phyloP scores from a whole-genome alignment of 768 basidiomycete species.

The Russula sp. region DNA sequence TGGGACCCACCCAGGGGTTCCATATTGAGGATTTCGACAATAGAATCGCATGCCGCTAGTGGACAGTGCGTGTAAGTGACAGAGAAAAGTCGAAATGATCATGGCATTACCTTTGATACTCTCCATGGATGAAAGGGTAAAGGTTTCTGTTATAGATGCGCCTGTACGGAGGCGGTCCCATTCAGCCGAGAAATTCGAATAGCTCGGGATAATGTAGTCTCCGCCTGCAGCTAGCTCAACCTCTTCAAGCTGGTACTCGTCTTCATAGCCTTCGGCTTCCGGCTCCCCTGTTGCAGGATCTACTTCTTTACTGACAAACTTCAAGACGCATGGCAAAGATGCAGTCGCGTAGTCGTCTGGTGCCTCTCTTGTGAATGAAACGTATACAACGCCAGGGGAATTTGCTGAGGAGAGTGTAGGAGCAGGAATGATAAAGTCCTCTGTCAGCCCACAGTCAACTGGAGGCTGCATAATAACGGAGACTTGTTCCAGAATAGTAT shows the following conservation, averaged over 20 bases:
- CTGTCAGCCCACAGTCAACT: constrained; percentile 70
- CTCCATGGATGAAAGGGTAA: constrained; percentile 87
- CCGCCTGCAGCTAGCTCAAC: constrained; percentile 83
- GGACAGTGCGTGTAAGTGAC: constrained; percentile 29
- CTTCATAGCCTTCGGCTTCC: constrained; percentile 98
- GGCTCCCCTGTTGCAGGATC: constrained; percentile 94
- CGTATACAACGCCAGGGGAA: constrained; percentile 87
- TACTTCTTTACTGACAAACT: constrained; percentile 95
- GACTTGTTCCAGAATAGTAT: constrained; percentile 92
- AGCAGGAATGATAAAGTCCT: constrained; percentile 92
- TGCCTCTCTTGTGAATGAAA: constrained; percentile 82
- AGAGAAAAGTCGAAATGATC: constrained; percentile 16
- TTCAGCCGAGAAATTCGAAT: constrained; percentile 86
- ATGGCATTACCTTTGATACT: constrained; percentile 80
- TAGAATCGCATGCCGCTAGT: constrained; percentile 90
- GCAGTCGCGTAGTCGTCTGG: constrained; percentile 76
- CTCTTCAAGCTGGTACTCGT: constrained; percentile 97
- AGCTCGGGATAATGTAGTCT: constrained; percentile 96
- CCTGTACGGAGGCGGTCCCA: constrained; percentile 89
- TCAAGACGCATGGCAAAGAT: constrained; percentile 87
- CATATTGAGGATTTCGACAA: constrained; percentile 96
- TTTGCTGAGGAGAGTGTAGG: constrained; percentile 62
- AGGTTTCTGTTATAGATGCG: constrained; percentile 85
- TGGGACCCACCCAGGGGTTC: constrained; percentile 93
- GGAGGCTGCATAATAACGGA: constrained; percentile 89